Evolutionary conservation across 169 alveolate species (phyloP).

Genomic region (Plasmodium gaboni): DNA sequence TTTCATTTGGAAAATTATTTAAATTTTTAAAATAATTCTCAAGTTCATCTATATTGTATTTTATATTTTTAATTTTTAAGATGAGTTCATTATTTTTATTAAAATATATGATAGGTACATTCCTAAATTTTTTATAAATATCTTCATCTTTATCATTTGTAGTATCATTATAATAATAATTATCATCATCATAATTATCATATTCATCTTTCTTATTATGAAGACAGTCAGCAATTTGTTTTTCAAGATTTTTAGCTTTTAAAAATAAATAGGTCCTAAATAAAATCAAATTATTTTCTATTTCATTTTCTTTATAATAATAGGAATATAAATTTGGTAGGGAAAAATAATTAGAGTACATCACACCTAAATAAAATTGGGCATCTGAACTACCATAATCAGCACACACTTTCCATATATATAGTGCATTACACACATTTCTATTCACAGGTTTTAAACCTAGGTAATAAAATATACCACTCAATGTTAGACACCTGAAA

Average conservation of each 20-base stretch:
- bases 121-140: constrained; percentile 2
- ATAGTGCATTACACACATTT: constrained; percentile 35
- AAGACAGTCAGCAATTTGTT: neutral
- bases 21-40: constrained; percentile 26
- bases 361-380: constrained; percentile 56
- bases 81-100: constrained; percentile 18
- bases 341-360: constrained; percentile 71
- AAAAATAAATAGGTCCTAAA: constrained; percentile 8
- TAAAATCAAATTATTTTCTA: constrained; percentile 28
- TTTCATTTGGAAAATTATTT: constrained; percentile 20
- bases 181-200: neutral
- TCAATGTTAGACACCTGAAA: constrained; percentile 42
- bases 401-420: constrained; percentile 69
- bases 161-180: neutral
- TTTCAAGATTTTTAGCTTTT: constrained; percentile 9
- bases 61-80: constrained; percentile 42
- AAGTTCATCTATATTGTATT: constrained; percentile 54
- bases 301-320: constrained; percentile 19
- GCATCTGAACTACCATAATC: constrained; percentile 74
- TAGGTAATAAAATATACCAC: constrained; percentile 60
- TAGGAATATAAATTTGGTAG: constrained; percentile 58
- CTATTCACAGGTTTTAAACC: constrained; percentile 60
- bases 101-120: constrained; percentile 20
- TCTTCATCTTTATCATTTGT: neutral
- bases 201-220: neutral